Conservation (phyloP, 805 yeast species). For the Candida jianshihensis region DNA sequence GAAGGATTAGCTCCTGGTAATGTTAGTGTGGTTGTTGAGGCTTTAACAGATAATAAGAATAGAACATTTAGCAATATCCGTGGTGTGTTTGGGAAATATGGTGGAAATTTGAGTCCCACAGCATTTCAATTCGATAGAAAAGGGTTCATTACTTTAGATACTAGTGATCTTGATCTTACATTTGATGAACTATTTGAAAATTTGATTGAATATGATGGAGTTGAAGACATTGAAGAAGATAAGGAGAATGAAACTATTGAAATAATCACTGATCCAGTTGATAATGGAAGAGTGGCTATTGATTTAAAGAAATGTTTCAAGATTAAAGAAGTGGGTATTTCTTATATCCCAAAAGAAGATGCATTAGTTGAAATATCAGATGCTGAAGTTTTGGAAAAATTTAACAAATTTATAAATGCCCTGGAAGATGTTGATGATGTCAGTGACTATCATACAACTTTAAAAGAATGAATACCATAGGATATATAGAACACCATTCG, state of each 20-base stretch:
- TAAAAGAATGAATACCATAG: constrained; percentile 28
- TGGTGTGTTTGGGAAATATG: constrained; percentile 64
- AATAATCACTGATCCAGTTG: constrained; percentile 57
- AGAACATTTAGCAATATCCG: constrained; percentile 73
- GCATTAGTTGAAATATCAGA: constrained; percentile 46
- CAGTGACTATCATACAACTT: constrained; percentile 69
- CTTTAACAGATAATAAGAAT: constrained; percentile 82
- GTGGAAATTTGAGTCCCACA: constrained; percentile 71
- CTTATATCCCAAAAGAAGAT: constrained; percentile 59
- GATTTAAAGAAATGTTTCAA: constrained; percentile 45
- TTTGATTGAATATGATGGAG: constrained; percentile 63
- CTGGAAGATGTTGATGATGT: constrained; percentile 83
- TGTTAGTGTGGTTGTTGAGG: constrained; percentile 77
- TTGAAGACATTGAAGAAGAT: constrained; percentile 64
- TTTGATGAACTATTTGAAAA: constrained; percentile 70
- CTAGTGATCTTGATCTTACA: constrained; percentile 22
- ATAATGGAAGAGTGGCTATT: constrained; percentile 55
- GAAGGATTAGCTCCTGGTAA: constrained; percentile 95
- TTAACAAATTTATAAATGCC: constrained; percentile 49
- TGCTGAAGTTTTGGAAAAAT: constrained; percentile 43
- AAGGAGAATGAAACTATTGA: constrained; percentile 28
- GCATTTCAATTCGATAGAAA: constrained; percentile 67
- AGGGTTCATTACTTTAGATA: constrained; percentile 60
- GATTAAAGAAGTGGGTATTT: constrained; percentile 66
- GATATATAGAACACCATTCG: no score